These are phyloP conservation scores for Physaria fendleri DNA, from an alignment of 345 rosid species.

Conservation along the genomic window DNA sequence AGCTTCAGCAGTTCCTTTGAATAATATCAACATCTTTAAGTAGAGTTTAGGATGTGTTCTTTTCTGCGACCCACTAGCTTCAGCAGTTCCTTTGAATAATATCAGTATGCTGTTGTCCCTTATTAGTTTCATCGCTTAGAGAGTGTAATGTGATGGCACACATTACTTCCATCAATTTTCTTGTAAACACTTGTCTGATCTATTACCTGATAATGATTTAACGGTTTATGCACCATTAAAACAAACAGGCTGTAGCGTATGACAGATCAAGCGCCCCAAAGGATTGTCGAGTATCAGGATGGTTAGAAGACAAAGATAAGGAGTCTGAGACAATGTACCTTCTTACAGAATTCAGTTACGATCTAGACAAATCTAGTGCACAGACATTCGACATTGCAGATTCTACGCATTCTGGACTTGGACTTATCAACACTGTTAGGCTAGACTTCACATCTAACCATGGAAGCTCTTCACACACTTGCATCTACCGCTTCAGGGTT, in stretches of 20 bases:
- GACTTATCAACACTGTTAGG: constrained; percentile 59
- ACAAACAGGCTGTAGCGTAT: constrained; percentile 71
- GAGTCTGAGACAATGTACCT: constrained; percentile 40
- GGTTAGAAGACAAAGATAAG: constrained; percentile 47
- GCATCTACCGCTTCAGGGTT: constrained; percentile 89
- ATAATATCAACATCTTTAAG: too few species aligned
- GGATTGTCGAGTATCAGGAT: constrained; percentile 82
- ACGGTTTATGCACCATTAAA: constrained; percentile 3
- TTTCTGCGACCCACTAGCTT: neutral
- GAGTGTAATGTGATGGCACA: neutral
- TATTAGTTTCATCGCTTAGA: neutral
- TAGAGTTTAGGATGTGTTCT: neutral
- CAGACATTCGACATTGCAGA: constrained; percentile 62
- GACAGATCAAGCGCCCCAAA: constrained; percentile 92
- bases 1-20: too few species aligned
- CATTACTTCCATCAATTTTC: neutral
- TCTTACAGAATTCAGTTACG: constrained; percentile 69
- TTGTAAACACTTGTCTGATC: neutral
- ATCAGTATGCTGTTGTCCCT: neutral
- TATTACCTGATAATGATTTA: neutral
- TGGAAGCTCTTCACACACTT: constrained; percentile 70
- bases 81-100: neutral
- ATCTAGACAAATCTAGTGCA: constrained; percentile 83
- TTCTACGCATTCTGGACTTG: constrained; percentile 38
- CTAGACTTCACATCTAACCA: constrained; percentile 79